Conservation (phyloP, 257 asterid genomes). For the Lantana camara region DNA sequence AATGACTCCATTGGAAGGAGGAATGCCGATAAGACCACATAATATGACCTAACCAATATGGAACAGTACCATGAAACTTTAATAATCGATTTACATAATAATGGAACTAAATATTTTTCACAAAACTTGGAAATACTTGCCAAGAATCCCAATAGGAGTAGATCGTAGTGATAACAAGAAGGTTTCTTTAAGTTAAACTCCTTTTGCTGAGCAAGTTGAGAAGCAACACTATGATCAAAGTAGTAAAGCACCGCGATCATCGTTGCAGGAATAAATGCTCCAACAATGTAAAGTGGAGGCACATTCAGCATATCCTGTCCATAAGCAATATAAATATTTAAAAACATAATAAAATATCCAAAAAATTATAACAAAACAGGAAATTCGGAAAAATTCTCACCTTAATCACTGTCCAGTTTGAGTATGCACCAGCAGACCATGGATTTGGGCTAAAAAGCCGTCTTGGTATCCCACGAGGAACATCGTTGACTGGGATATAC, state of each 20-base stretch:
- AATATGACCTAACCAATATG: conserved; percentile 60
- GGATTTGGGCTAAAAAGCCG: conserved; percentile 98
- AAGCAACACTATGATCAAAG: conserved; percentile 97
- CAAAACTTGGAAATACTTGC: conserved; percentile 37
- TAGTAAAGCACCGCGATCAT: conserved; percentile 99
- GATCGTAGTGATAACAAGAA: conserved; percentile 90
- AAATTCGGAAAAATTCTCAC: conserved; percentile 35
- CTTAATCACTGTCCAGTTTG: conserved; percentile 96
- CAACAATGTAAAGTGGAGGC: conserved; percentile 79
- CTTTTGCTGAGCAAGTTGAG: conserved; percentile 93
- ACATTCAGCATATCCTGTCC: conserved; percentile 88
- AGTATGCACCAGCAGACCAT: conserved; percentile 96
- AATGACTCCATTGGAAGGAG: conserved; percentile 98
- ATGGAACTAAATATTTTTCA: neutral
- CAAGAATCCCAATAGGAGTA: conserved; percentile 93
- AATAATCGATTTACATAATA: conserved; percentile 1
- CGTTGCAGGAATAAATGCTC: conserved; percentile 95
- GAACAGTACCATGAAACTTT: neutral
- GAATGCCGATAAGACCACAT: conserved; percentile 95
- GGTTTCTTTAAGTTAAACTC: conserved; percentile 97
- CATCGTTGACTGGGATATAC: conserved; percentile 68
- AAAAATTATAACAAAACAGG: conserved; percentile 5
- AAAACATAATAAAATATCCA: neutral
- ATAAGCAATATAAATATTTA: conserved; percentile 6
- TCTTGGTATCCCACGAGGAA: conserved; percentile 86